Conservation (phyloP, 2,329 filamentous ascomycete species). For the Botryotinia globosa region DNA sequence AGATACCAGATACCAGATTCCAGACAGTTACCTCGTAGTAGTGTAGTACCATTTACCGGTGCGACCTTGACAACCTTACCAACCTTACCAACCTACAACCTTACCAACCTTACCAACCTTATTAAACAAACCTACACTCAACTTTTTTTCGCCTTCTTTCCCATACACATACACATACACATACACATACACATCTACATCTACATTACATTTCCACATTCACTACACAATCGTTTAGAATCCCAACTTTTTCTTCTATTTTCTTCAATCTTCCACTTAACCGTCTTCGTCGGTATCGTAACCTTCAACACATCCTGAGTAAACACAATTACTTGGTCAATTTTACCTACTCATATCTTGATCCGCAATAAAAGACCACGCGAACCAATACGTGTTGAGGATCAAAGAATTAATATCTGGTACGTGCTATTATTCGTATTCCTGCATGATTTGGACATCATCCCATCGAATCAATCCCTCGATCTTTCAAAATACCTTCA, state of each 20-base stretch:
- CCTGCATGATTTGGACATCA: slow-evolving; percentile 21
- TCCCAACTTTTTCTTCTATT: neutral
- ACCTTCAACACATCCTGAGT: neutral
- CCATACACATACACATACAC: no score
- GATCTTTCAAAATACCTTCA: slow-evolving; percentile 8
- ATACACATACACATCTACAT: no score
- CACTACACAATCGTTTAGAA: slow-evolving; percentile 1
- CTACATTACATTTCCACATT: neutral
- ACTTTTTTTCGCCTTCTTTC: neutral
- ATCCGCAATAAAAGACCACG: slow-evolving; percentile 8
- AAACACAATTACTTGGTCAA: neutral
- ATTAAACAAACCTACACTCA: neutral
- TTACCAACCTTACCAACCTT: neutral
- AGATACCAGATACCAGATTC: no score
- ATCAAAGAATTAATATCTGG: slow-evolving; percentile 16
- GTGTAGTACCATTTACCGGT: neutral
- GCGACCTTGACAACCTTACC: neutral
- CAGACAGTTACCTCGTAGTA: no score
- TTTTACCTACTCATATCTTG: neutral
- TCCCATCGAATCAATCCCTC: slow-evolving; percentile 13
- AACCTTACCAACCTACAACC: neutral
- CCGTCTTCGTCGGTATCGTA: neutral
- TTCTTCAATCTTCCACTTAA: neutral
- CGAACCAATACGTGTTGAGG: slow-evolving; percentile 17
- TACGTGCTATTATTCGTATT: slow-evolving; percentile 21